Evolutionary conservation across 1,284 basidiomycete genomes (phyloP).

Genomic region (Papiliotrema flavescens): DNA sequence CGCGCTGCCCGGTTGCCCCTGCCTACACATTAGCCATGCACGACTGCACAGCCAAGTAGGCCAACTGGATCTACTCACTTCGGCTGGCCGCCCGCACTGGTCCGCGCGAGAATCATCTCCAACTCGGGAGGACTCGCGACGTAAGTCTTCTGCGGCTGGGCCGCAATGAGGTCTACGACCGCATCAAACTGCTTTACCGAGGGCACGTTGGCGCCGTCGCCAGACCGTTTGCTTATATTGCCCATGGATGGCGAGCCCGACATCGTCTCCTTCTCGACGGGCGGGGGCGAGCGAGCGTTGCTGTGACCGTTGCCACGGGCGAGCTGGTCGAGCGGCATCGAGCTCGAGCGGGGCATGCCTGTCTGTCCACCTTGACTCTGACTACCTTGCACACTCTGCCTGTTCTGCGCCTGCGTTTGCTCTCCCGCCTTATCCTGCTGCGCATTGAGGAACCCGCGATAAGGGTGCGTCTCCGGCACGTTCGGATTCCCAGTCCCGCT

Average conservation of each 20-base stretch:
- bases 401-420: not conserved
- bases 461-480: slow-evolving; percentile 21
- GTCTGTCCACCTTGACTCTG: slow-evolving; percentile 1
- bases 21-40: slow-evolving; percentile 69
- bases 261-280: not conserved
- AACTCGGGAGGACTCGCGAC: slow-evolving; percentile 49
- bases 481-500: too few species aligned
- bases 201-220: not conserved
- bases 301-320: not conserved
- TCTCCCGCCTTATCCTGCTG: slow-evolving; percentile 5
- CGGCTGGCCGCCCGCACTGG: slow-evolving; percentile 46
- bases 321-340: slow-evolving; percentile 18
- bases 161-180: slow-evolving; percentile 45
- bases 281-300: slow-evolving; percentile 4
- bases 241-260: not conserved
- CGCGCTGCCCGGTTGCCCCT: slow-evolving; percentile 71
- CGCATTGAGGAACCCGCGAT: slow-evolving; percentile 14
- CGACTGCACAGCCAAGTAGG: too few species aligned
- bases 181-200: slow-evolving; percentile 32
- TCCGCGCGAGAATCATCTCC: slow-evolving; percentile 49
- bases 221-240: too few species aligned
- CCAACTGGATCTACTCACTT: slow-evolving; percentile 31
- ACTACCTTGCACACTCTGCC: too few species aligned
- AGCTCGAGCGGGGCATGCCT: slow-evolving; percentile 17
- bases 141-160: slow-evolving; percentile 49